Evolutionary conservation across 768 basidiomycete genomes (phyloP).

Genomic region (Pholiota molesta): DNA sequence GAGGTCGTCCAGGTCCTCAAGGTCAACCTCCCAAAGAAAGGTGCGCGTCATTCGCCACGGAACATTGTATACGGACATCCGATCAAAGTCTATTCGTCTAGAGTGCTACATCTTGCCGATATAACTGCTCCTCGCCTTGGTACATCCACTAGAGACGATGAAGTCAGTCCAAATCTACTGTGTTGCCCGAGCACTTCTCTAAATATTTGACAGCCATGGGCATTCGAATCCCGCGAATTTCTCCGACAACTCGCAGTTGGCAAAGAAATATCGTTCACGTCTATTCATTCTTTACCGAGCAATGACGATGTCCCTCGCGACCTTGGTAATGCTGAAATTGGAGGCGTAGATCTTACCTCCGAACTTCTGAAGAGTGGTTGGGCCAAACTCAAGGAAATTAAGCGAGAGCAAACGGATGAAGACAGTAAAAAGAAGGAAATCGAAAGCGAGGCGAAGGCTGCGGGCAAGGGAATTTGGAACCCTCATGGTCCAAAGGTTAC

Average conservation of each 20-base stretch:
- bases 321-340: conserved; percentile 75
- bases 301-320: conserved; percentile 81
- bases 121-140: conserved; percentile 85
- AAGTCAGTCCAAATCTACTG: conserved; percentile 48
- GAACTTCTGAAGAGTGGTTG: conserved; percentile 90
- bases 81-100: conserved; percentile 31
- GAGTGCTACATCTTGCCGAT: conserved; percentile 89
- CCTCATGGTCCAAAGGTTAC: conserved; percentile 73
- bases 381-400: conserved; percentile 89
- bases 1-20: conserved; percentile 74
- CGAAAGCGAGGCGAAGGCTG: conserved; percentile 74
- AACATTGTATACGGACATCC: conserved; percentile 1
- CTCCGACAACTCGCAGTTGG: conserved; percentile 84
- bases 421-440: conserved; percentile 71
- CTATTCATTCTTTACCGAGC: conserved; percentile 77
- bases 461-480: conserved; percentile 87
- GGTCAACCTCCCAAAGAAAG: conserved; percentile 92
- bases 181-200: background rate
- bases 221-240: conserved; percentile 93
- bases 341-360: conserved; percentile 68
- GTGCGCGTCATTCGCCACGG: conserved; percentile 39
- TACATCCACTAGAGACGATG: conserved; percentile 82
- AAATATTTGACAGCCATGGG: conserved; percentile 66
- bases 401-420: conserved; percentile 81
- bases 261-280: conserved; percentile 85